Conservation (phyloP, 2,329 filamentous ascomycete genomes). For the Ascochyta fabae region DNA sequence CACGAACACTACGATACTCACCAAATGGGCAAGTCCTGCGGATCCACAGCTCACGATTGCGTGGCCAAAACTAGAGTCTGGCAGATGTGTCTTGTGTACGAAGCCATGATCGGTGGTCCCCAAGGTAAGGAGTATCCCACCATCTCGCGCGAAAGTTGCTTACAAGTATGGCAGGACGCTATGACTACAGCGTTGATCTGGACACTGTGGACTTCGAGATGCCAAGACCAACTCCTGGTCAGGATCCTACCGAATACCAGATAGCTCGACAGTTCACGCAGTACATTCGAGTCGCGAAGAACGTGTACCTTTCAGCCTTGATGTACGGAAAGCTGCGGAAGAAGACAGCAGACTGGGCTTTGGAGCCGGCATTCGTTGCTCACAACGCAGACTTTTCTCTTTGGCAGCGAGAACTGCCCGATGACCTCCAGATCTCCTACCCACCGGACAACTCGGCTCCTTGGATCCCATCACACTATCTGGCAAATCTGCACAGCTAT, state of each 20-base stretch:
- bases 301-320: slow-evolving; percentile 77
- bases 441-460: slow-evolving; percentile 79
- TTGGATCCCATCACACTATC: slow-evolving; percentile 84
- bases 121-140: slow-evolving; percentile 67
- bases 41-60: slow-evolving; percentile 74
- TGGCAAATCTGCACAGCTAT: slow-evolving; percentile 89
- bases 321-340: slow-evolving; percentile 76
- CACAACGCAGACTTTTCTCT: slow-evolving; percentile 77
- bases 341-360: slow-evolving; percentile 82
- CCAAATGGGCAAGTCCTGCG: slow-evolving; percentile 73
- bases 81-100: slow-evolving; percentile 85
- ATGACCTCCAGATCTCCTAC: slow-evolving; percentile 78
- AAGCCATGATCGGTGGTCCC: slow-evolving; percentile 91
- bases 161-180: slow-evolving; percentile 59
- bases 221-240: slow-evolving; percentile 66
- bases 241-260: slow-evolving; percentile 77
- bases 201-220: slow-evolving; percentile 78
- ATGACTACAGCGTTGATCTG: slow-evolving; percentile 76
- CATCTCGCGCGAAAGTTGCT: background rate
- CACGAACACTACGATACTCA: slow-evolving; percentile 87
- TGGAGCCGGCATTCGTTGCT: slow-evolving; percentile 81
- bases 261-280: slow-evolving; percentile 85
- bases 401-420: slow-evolving; percentile 79
- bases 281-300: slow-evolving; percentile 77
- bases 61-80: slow-evolving; percentile 84